phyloP scores from a whole-genome alignment of 306 rosid genomes.

The Aeschynomene evenia region DNA sequence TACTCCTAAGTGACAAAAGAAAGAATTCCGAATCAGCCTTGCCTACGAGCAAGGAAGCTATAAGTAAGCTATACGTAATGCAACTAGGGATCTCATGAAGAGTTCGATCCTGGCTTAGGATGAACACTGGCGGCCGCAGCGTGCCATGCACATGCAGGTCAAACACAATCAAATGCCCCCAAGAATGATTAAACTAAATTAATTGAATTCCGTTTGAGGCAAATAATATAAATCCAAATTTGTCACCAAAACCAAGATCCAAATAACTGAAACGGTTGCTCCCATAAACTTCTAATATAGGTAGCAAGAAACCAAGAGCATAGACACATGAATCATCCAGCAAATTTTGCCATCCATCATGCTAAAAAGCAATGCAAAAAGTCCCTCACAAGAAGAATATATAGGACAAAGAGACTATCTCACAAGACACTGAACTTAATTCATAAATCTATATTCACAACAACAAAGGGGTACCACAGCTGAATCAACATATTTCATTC shows the following conservation, averaged over 20 bases:
- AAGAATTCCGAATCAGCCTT: too few species aligned
- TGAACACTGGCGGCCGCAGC: too few species aligned
- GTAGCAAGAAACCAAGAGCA: neutral
- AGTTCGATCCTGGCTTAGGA: too few species aligned
- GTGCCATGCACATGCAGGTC: too few species aligned
- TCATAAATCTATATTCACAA: neutral
- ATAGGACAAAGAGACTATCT: neutral
- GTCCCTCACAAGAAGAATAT: neutral
- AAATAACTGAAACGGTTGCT: neutral
- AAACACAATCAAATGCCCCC: neutral
- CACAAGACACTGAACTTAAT: neutral
- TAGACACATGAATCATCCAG: neutral
- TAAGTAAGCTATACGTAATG: too few species aligned
- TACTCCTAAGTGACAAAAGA: too few species aligned
- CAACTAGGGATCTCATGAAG: too few species aligned
- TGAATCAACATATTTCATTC: neutral
- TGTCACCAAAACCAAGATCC: neutral
- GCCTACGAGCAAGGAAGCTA: too few species aligned
- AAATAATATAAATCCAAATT: neutral
- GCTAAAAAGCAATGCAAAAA: neutral
- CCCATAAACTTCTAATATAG: neutral
- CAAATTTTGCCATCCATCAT: neutral
- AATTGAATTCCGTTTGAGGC: neutral
- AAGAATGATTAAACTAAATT: neutral
- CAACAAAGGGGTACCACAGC: neutral